These are phyloP conservation scores for Lactifluus subvellereus DNA, from an alignment of 768 basidiomycete genomes.

Conservation along the genomic window DNA sequence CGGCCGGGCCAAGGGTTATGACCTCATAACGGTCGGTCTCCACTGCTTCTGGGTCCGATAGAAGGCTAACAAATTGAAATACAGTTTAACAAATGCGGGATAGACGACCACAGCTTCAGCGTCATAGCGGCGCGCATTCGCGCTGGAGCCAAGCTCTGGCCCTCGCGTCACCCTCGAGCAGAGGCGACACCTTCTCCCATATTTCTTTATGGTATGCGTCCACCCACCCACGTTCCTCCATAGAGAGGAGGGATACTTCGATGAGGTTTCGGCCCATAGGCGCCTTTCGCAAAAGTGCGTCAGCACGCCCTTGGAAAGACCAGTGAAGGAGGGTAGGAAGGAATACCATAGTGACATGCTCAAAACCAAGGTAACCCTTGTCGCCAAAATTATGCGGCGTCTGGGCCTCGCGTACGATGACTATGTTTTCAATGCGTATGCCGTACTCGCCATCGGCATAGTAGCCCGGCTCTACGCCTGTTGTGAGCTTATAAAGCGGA, in stretches of 20 bases:
- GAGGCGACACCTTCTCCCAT: slow-evolving; percentile 62
- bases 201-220: slow-evolving; percentile 79
- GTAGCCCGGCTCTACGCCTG: slow-evolving; percentile 73
- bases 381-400: slow-evolving; percentile 76
- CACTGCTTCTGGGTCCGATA: background rate
- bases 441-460: slow-evolving; percentile 89
- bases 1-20: too few species aligned
- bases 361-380: slow-evolving; percentile 80
- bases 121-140: slow-evolving; percentile 42
- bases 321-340: background rate
- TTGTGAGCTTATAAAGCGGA: background rate
- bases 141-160: slow-evolving; percentile 59
- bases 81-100: background rate
- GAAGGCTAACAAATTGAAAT: background rate
- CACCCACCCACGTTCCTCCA: slow-evolving; percentile 74
- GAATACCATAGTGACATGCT: slow-evolving; percentile 81
- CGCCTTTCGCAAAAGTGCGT: slow-evolving; percentile 38
- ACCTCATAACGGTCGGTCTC: too few species aligned
- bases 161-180: slow-evolving; percentile 55
- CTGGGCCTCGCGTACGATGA: slow-evolving; percentile 64
- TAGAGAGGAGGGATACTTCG: slow-evolving; percentile 53
- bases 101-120: background rate
- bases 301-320: background rate
- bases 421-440: slow-evolving; percentile 88
- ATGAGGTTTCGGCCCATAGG: slow-evolving; percentile 87